Evolutionary conservation across 1,139 yeast genomes (phyloP), one percentile per base, ranked within the genome.

Genomic region (Hyphopichia wangnamkhiaoensis): DNA sequence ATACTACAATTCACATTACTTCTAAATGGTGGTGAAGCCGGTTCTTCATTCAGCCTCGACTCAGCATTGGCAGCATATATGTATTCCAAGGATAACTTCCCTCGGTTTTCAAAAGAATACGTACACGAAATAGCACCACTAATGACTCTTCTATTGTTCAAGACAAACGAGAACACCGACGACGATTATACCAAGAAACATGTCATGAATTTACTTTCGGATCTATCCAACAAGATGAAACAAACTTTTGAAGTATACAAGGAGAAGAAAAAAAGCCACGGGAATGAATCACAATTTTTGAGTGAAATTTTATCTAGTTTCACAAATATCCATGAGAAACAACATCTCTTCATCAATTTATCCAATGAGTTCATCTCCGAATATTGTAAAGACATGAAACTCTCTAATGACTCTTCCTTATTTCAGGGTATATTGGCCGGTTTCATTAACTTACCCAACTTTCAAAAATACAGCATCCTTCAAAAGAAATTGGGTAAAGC

Each of bases 391-490:
- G 66, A 76, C 37, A 63, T 83, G 51, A 80, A 81, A 4, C 66
- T 86, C 26, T 76, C 88, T 1, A 79, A 82, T 18, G 87, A 84
- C 44, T 84, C 94, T 0, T 86, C 94, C 0, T 58, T 88, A 25
- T 82, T 80, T 57, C 74, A 83, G 48, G 74, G 86, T 10, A 64
- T 84, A 1, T 63, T 85, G 34, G 82, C 94, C 1, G 93, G 95
- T 2, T 76, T 79, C 35, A 68, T 84, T 16, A 84, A 91, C 34
- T 67, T 87, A 41, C 94, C 94, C 12, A 78, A 74, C 41, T 80
- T 86, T 54, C 74, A 84, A 54, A 88, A 87, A 57, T 83, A 82
- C 49, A 71, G 68, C 50, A 72, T 73, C 46, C 71, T 77, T 34
- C 74, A 59, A 64, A 66, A 48, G 35, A 61, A 57, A 37, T 49